Evolutionary conservation across 805 yeast genomes (phyloP), one percentile per base, ranked within the genome.

Genomic region (Cyberlindnera meyerae): DNA sequence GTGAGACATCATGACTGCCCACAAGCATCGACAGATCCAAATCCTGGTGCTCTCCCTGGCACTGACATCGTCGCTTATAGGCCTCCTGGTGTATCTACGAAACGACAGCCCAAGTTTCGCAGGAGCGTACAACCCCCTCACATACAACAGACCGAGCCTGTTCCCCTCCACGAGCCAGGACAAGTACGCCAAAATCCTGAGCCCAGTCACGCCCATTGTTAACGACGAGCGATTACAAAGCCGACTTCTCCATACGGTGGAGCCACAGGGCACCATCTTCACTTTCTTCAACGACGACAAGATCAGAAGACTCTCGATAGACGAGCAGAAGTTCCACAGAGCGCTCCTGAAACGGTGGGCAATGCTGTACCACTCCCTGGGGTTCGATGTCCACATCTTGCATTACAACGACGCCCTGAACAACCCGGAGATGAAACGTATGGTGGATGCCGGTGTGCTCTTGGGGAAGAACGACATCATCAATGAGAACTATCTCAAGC

Each of bases 61-160:
- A 8, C 9, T 20, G 9, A 9, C 9, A 7, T 20, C 22, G 7
- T 20, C 22, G 9, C 22, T 20, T 8, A 9, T 20, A 9, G 22
- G 22, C 7, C 22, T 20, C 9, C 22, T 20, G 22, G 22, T 20
- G 9, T 20, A 20, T 9, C 9, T 9, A 20, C 22, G 9, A 9
- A 8, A 7, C 9, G 9, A 20, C 9, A 20, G 9, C 22, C 22
- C 11, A 17, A 24, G 14, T 14, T 31, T 33, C 18, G 20, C 29
- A 3, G 40, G 37, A 42, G 87, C 89, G 39, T 11, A 70, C 87
- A 49, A 88, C 88, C 46, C 50, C 7, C 32, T 39, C 14, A 35
- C 43, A 1, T 46, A 40, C 35, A 12, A 89, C 87, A 53, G 86
- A 85, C 71, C 70, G 74, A 30, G 60, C 76, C 51, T n/a, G 16